These are phyloP conservation scores for Colletotrichum sp. DNA, from an alignment of 2,329 filamentous ascomycete species.

Conservation along the genomic window DNA sequence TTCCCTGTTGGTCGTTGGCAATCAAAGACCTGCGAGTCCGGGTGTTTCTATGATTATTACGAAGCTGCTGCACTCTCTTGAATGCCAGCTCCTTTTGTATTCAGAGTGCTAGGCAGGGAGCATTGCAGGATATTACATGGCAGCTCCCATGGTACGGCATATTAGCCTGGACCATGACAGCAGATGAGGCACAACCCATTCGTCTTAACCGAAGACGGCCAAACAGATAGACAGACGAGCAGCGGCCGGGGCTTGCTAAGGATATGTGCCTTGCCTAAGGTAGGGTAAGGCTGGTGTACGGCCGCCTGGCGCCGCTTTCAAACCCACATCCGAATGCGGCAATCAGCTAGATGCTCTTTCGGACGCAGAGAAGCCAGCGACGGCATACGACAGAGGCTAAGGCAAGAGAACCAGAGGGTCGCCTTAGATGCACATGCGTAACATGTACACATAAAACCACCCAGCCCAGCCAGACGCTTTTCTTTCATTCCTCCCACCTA, in stretches of 20 bases:
- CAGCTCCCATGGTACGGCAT: neutral
- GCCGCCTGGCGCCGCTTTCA: conserved; percentile 19
- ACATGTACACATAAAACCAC: conserved; percentile 22
- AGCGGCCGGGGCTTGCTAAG: neutral
- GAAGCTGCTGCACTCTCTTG: neutral
- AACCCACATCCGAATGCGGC: conserved; percentile 23
- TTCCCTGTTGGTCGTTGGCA: neutral
- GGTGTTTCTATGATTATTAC: neutral
- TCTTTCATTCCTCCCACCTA: conserved; percentile 19
- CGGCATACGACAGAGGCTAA: conserved; percentile 14
- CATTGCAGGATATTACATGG: neutral
- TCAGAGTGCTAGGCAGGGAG: neutral
- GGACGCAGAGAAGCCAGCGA: conserved; percentile 22
- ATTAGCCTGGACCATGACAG: neutral
- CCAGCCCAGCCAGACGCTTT: conserved; percentile 15
- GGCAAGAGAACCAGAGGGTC: conserved; percentile 3
- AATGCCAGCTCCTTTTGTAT: neutral
- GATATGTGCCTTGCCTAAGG: neutral
- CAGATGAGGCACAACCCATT: neutral
- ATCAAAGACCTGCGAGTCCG: neutral
- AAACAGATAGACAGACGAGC: conserved; percentile 1
- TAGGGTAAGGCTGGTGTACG: conserved; percentile 4
- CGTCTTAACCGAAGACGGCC: conserved; percentile 20
- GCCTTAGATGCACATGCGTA: conserved; percentile 14
- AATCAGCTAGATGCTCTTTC: conserved; percentile 24